A percentile compares a stretch with the other conserved stretches of the same genome.
Evolutionary conservation across 2,329 filamentous ascomycete species (phyloP).

Genomic region (Graphilbum fragrans): DNA sequence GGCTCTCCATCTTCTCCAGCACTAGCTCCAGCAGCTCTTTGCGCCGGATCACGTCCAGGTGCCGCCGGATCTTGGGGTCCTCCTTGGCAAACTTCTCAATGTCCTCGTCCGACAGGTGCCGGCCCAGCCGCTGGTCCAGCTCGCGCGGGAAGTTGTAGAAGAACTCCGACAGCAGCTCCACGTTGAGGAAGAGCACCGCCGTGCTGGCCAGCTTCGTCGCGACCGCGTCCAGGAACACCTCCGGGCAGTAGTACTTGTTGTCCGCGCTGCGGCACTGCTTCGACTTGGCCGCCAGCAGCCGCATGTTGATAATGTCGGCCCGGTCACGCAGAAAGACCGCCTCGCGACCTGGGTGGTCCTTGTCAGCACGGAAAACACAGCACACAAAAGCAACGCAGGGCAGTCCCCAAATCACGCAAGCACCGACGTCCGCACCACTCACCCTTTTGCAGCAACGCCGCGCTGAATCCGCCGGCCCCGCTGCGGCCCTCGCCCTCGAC

Average conservation of each 20-base stretch:
- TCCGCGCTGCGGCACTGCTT: conserved; percentile 73
- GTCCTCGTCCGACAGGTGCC: conserved; percentile 65
- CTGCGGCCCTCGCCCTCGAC: conserved; percentile 74
- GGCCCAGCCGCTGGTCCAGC: conserved; percentile 74
- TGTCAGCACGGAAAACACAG: neutral
- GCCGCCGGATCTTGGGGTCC: conserved; percentile 77
- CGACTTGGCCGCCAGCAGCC: conserved; percentile 75
- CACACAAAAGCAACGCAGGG: no score
- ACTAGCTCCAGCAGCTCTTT: conserved; percentile 92
- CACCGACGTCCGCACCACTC: conserved; percentile 19
- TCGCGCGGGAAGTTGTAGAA: conserved; percentile 96
- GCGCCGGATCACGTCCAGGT: conserved; percentile 81
- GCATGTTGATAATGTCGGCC: conserved; percentile 81
- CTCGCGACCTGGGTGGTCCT: conserved; percentile 58
- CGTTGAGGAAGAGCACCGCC: conserved; percentile 92
- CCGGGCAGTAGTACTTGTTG: conserved; percentile 95
- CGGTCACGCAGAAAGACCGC: conserved; percentile 89
- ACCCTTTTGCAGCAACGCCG: conserved; percentile 75
- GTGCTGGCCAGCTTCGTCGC: conserved; percentile 91
- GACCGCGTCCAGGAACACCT: conserved; percentile 95
- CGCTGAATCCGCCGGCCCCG: conserved; percentile 88
- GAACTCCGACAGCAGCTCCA: conserved; percentile 91
- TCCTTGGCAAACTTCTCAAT: conserved; percentile 87
- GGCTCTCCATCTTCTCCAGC: conserved; percentile 86
- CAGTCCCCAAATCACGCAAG: neutral